Base-by-base conservation (phyloP, 208 protist genomes). In the Dictyostelium gargantuum region DNA sequence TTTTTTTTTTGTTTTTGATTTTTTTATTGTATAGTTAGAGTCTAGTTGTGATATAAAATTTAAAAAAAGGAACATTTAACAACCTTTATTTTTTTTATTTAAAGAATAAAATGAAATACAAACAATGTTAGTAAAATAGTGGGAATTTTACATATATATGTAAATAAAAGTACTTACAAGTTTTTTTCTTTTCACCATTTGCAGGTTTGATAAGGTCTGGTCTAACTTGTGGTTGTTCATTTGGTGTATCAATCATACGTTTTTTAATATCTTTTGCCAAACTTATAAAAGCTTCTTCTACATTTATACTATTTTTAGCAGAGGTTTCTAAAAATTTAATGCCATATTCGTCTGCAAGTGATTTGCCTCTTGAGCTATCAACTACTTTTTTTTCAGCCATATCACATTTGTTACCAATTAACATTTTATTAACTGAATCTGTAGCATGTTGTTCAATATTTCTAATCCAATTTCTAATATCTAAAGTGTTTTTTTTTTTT, bases 381-480 rank as follows among this genome's bases (percentile, higher is more conserved):
- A 97, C 79, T 1, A 96, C 91, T 50, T 94, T 97, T 68, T 96
- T 95, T 44, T 98, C 96, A 21, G 82, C 77, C 52, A 97, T 86
- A 86, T 98, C 97, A 86, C 95, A 97, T 92, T 98, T 98, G 93
- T 98, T 98, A 54, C 97, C 97, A 35, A 98, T 94, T 15, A 98
- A 95, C 80, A 98, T 97, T 63, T 98, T 98, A 80, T 98, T 97
- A 1, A 98, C 97, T 46, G 95, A 93, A n/a, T 98, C 96, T 38
- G 96, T 94, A 15, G 98, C 97, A 77, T 98, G 95, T 92, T 97
- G 93, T 91, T 98, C 97, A 85, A 98, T 98, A 84, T 97, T 98
- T 29, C 91, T 79, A 66, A 98, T 97, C 98, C 98, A 98, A 58
- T 97, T 97, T 63, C 94, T 70, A 66, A 98, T 98, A 80, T 98